Evolutionary conservation across 2,329 filamentous ascomycete genomes (phyloP).

Genomic region (Dothistroma pini): DNA sequence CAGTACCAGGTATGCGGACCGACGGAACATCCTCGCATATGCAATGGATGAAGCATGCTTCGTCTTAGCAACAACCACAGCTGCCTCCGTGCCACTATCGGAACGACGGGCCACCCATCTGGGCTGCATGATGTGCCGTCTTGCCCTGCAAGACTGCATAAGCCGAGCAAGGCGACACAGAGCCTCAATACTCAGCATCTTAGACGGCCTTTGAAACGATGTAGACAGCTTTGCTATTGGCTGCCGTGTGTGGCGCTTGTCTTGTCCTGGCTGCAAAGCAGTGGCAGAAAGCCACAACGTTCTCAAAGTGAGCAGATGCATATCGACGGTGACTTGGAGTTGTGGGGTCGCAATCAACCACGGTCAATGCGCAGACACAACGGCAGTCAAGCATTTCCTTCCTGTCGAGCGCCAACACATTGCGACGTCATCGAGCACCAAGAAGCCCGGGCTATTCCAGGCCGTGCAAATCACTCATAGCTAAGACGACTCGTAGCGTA

Average conservation of each 20-base stretch:
- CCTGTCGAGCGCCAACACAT: neutral
- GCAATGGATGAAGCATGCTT: neutral
- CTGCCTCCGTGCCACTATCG: constrained; percentile 1
- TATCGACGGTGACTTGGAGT: neutral
- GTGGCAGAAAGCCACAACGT: neutral
- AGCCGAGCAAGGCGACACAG: neutral
- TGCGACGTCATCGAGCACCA: neutral
- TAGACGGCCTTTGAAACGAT: neutral
- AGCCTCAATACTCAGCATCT: neutral
- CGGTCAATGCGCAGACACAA: neutral
- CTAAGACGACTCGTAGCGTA: too few relatives aligned
- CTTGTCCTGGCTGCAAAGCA: neutral
- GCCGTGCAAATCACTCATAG: neutral
- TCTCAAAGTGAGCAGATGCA: neutral
- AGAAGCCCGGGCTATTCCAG: neutral
- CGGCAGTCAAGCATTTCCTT: neutral
- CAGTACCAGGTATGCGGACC: neutral
- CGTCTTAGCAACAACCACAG: constrained; percentile 8
- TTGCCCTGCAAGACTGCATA: neutral
- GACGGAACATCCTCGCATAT: neutral
- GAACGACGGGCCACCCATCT: neutral
- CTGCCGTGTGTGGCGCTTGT: neutral
- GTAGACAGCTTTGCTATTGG: neutral
- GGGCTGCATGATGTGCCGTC: neutral
- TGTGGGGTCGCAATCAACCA: neutral